Evolutionary conservation across 495 filamentous ascomycete genomes (phyloP).

Genomic region (Daldinia vernicosa): DNA sequence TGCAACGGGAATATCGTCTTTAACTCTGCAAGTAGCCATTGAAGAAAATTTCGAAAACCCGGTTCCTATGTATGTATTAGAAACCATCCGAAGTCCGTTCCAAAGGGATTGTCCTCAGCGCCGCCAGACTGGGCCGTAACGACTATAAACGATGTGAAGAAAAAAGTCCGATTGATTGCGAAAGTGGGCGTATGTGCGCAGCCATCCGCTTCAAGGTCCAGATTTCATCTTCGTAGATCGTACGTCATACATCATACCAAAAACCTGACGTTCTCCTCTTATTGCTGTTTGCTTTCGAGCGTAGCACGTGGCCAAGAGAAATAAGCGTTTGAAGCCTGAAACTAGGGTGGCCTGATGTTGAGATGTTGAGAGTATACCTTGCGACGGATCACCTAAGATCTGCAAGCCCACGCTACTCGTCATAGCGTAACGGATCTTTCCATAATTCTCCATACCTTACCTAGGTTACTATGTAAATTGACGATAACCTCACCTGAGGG

Average conservation of each 20-base stretch:
- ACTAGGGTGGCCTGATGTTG: conserved; percentile 34
- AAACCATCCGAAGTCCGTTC: conserved; percentile 16
- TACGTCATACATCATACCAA: conserved; percentile 16
- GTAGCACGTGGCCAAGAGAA: conserved; percentile 30
- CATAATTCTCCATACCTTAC: conserved; percentile 8
- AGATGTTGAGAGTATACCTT: conserved; percentile 33
- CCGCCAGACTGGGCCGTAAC: conserved; percentile 6
- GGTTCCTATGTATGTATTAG: not conserved
- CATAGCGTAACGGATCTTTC: not conserved
- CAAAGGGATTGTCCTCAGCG: not conserved
- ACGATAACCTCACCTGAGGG: conserved; percentile 29
- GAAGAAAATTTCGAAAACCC: not conserved
- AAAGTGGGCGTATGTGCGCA: not conserved
- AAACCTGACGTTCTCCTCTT: conserved; percentile 4
- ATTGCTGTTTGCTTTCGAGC: conserved; percentile 2
- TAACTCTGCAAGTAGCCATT: not conserved
- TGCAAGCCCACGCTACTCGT: conserved; percentile 5
- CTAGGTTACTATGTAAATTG: too few species aligned
- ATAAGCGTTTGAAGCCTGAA: conserved; percentile 41
- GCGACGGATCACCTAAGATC: conserved; percentile 36
- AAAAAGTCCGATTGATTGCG: conserved; percentile 3
- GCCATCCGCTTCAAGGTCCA: not conserved
- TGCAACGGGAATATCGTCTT: not conserved
- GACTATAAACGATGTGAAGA: conserved; percentile 1
- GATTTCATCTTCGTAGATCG: not conserved